Evolutionary conservation across 75 land plant genomes (phyloP), one percentile per base, ranked within the genome.

Genomic region (Isoetes taiwanensis): DNA sequence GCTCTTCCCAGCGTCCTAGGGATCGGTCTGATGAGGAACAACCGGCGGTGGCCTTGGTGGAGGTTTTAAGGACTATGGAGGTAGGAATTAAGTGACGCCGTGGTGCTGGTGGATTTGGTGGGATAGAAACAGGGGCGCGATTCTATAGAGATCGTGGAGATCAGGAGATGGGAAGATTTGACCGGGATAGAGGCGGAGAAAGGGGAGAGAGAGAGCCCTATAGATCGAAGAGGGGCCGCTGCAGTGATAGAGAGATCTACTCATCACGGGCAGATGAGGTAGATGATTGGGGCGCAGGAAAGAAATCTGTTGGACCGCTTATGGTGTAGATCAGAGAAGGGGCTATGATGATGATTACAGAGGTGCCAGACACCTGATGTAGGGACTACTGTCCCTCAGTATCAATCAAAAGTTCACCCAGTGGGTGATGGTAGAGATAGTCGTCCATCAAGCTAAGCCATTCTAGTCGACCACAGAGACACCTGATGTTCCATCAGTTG

Each of bases 261-360:
- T n/a, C n/a, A n/a, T 86, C 91, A 1, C 55, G 55, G 14, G 55
- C 55, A 26, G 27, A 52, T n/a, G n/a, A n/a, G 38, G 79, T 69
- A 0, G 83, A 82, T 42, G 79, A 74, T 56, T 90, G 96, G 96
- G 61, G 73, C 12, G 1, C 63, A 0, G 67, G 64, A n/a, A 89
- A 89, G 73, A 81, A 76, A 50, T 57, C 64, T n/a, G n/a, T n/a
- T n/a, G n/a, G n/a, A n/a, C n/a, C n/a, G n/a, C n/a, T n/a, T n/a
- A n/a, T n/a, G n/a, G n/a, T n/a, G n/a, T n/a, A n/a, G n/a, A n/a
- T 10, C 39, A 54, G 72, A 72, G 68, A 24, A 62, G 52, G 63
- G 21, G n/a, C n/a, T n/a, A n/a, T n/a, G n/a, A n/a, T n/a, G n/a
- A n/a, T n/a, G n/a, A n/a, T n/a, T n/a, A n/a, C n/a, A n/a, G n/a